Evolutionary conservation across 371 early-diverging fungal genomes (phyloP).

Genomic region (Lichtheimia hyalospora): DNA sequence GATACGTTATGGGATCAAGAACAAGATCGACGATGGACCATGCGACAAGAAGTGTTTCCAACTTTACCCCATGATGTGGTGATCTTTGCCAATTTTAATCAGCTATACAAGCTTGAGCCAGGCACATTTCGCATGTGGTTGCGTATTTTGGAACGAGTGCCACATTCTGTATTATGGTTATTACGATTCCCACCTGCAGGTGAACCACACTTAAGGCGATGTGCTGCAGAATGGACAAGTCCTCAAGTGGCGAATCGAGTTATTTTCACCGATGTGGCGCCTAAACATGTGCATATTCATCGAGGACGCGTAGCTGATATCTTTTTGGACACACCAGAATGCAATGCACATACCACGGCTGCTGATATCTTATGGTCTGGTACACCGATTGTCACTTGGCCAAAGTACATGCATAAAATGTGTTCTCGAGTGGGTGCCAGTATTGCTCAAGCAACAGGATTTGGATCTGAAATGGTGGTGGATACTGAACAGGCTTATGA

Average conservation of each 20-base stretch:
- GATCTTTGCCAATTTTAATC: constrained; percentile 94
- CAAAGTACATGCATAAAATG: constrained; percentile 90
- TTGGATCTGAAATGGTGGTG: constrained; percentile 84
- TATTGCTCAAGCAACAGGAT: constrained; percentile 84
- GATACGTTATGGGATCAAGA: constrained; percentile 73
- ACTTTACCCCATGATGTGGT: constrained; percentile 76
- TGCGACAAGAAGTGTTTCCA: constrained; percentile 89
- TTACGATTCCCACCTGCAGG: constrained; percentile 91
- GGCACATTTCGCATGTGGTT: constrained; percentile 84
- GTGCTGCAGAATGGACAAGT: constrained; percentile 79
- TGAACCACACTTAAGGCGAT: constrained; percentile 70
- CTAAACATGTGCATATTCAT: constrained; percentile 90
- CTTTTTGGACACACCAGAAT: constrained; percentile 92
- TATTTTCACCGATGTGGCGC: constrained; percentile 91
- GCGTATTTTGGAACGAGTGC: constrained; percentile 77
- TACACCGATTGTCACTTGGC: constrained; percentile 89
- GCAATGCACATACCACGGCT: constrained; percentile 95
- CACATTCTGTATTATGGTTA: constrained; percentile 86
- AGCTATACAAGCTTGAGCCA: constrained; percentile 90
- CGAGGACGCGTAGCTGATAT: constrained; percentile 92
- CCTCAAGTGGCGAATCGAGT: constrained; percentile 78
- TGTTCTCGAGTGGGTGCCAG: constrained; percentile 90
- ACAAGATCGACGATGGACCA: constrained; percentile 79
- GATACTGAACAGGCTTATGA: constrained; percentile 75
- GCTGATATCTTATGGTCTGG: constrained; percentile 94